Percentiles rank a stretch among this genome's conserved stretches.
Conservation (phyloP, 2,329 filamentous ascomycete species). For the Geosmithia flava region DNA sequence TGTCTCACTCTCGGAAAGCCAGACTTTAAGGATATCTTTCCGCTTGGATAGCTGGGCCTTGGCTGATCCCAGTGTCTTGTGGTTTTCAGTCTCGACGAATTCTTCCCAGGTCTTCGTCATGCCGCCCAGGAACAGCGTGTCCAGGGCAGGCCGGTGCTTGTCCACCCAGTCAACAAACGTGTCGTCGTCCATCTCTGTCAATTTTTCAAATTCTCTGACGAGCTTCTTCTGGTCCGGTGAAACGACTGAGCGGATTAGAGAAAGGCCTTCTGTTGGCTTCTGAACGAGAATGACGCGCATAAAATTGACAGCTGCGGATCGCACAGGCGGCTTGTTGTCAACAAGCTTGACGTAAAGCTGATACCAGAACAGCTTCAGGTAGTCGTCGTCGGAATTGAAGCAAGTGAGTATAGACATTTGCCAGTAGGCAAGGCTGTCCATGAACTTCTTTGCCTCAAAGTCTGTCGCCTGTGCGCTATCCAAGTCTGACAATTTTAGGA, state of each 20-base stretch:
- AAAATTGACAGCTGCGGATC: slow-evolving; percentile 67
- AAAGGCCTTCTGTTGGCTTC: slow-evolving; percentile 71
- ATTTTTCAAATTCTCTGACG: slow-evolving; percentile 64
- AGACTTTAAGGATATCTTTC: slow-evolving; percentile 69
- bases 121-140: slow-evolving; percentile 69
- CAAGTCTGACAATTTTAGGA: slow-evolving; percentile 74
- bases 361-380: slow-evolving; percentile 80
- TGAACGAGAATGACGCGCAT: slow-evolving; percentile 91
- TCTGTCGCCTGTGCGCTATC: slow-evolving; percentile 51
- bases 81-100: slow-evolving; percentile 75
- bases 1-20: slow-evolving; percentile 58
- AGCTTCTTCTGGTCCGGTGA: slow-evolving; percentile 59
- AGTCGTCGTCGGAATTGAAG: slow-evolving; percentile 67
- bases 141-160: slow-evolving; percentile 63
- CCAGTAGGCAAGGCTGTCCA: slow-evolving; percentile 89
- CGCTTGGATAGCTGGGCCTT: slow-evolving; percentile 59
- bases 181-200: slow-evolving; percentile 81
- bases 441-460: slow-evolving; percentile 53
- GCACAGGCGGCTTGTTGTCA: slow-evolving; percentile 53
- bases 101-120: slow-evolving; percentile 79
- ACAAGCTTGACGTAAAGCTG: slow-evolving; percentile 84
- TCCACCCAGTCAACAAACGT: slow-evolving; percentile 78
- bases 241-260: slow-evolving; percentile 61
- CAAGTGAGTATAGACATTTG: slow-evolving; percentile 78
- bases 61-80: slow-evolving; percentile 63